Evolutionary conservation across 164 flowering plant genomes (phyloP).

Genomic region (Hamamelis virginiana): DNA sequence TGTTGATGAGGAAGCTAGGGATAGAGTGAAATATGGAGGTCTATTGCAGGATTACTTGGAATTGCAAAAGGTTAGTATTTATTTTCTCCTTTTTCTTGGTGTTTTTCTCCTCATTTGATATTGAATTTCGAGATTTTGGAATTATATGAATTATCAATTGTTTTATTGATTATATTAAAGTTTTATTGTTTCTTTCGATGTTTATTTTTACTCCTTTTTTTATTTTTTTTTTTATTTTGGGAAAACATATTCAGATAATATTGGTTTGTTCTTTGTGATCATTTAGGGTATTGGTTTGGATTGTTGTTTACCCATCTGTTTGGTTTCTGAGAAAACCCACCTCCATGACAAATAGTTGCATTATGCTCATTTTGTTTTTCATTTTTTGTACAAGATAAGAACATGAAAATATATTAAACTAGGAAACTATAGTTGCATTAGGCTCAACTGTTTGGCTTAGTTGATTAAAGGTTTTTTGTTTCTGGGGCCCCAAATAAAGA

Average conservation of each 20-base stretch:
- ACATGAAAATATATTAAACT: neutral
- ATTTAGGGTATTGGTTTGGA: neutral
- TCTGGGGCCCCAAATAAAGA: too few relatives aligned
- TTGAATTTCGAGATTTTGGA: neutral
- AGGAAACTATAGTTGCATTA: neutral
- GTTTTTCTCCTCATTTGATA: neutral
- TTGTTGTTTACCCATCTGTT: neutral
- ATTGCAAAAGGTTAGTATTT: constrained; percentile 39
- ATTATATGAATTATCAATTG: neutral
- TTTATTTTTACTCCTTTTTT: too few relatives aligned
- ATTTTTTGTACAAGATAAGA: neutral
- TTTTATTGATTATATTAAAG: constrained; percentile 2
- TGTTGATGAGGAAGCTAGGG: constrained; percentile 25
- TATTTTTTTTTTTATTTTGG: neutral
- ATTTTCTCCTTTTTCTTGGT: neutral
- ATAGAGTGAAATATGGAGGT: constrained; percentile 23
- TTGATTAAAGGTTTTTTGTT: neutral
- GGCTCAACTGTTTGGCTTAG: neutral
- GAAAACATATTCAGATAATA: neutral
- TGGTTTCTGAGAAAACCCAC: neutral
- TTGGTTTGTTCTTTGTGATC: too few relatives aligned
- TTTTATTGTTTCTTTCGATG: too few relatives aligned
- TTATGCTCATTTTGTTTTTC: neutral
- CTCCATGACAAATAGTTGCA: too few relatives aligned
- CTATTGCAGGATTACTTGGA: constrained; percentile 35